Percentiles rank a stretch among this genome's conserved stretches.
Conservation (phyloP, 176 grass and related monocot genomes). For the Hyparrhenia diplandra region DNA sequence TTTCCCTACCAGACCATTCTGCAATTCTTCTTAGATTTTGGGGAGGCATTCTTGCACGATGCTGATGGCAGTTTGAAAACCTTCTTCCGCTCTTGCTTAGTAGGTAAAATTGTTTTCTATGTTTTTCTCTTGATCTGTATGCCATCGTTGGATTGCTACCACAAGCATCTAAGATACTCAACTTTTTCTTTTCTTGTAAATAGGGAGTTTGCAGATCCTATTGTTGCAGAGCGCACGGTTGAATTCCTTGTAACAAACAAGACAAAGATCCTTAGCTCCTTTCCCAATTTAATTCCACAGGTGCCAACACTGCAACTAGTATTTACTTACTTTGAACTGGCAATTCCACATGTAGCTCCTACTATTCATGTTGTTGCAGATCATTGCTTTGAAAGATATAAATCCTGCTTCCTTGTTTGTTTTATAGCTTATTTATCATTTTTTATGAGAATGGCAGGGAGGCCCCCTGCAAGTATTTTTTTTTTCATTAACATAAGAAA, state of each 20-base stretch:
- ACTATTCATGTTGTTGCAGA: background rate
- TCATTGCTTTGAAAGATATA: conserved; percentile 1
- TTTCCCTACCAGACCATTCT: conserved; percentile 68
- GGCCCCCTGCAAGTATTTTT: no score
- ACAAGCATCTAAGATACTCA: background rate
- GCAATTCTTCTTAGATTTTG: conserved; percentile 98
- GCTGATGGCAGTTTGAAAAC: conserved; percentile 80
- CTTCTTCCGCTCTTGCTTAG: conserved; percentile 88
- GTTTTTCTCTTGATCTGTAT: background rate
- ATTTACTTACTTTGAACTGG: background rate
- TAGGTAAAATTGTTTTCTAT: conserved; percentile 56
- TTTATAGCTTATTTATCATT: background rate
- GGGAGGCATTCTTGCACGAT: conserved; percentile 92
- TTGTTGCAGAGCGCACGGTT: no score
- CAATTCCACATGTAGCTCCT: background rate
- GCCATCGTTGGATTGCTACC: background rate
- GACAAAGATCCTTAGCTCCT: conserved; percentile 58
- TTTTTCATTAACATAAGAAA: no score
- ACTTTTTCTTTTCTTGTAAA: conserved; percentile 8
- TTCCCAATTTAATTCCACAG: conserved; percentile 79
- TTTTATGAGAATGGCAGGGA: background rate
- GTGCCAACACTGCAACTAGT: conserved; percentile 26
- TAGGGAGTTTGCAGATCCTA: no score
- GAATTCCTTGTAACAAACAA: conserved; percentile 80
- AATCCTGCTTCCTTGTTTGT: background rate